Evolutionary conservation across 169 alveolate genomes (phyloP).

Genomic region (Condylostoma magnum): DNA sequence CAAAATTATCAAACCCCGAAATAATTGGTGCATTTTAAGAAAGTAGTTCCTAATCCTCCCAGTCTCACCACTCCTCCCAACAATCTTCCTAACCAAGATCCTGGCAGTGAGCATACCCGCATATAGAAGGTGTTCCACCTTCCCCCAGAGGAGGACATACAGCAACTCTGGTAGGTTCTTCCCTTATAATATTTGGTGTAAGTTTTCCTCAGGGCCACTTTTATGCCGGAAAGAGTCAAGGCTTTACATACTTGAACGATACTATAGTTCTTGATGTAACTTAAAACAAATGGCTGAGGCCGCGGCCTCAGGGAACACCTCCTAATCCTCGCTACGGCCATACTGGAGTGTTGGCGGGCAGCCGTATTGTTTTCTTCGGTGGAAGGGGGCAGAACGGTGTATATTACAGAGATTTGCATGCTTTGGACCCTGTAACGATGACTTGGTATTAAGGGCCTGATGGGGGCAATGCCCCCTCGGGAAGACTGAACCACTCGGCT

Average conservation of each 20-base stretch:
- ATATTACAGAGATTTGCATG: conserved; percentile 81
- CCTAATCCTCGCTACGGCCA: conserved; percentile 90
- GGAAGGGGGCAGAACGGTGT: conserved; percentile 83
- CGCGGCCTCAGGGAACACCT: conserved; percentile 82
- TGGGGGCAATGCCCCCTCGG: conserved; percentile 87
- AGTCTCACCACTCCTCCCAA: too few relatives aligned
- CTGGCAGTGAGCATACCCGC: conserved; percentile 83
- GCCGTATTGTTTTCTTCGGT: conserved; percentile 85
- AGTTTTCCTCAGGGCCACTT: too few relatives aligned
- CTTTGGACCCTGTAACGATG: conserved; percentile 84
- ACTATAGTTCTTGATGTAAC: conserved; percentile 85
- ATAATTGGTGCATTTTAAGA: too few relatives aligned
- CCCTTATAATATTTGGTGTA: conserved; percentile 86
- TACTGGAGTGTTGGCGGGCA: conserved; percentile 84
- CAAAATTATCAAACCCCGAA: too few relatives aligned
- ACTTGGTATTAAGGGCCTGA: conserved; percentile 85
- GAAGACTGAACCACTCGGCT: conserved; percentile 86
- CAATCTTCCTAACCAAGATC: too few relatives aligned
- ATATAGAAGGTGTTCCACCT: conserved; percentile 87
- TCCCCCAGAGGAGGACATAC: conserved; percentile 91
- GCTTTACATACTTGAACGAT: conserved; percentile 84
- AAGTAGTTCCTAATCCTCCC: too few relatives aligned
- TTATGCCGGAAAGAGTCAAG: conserved; percentile 78
- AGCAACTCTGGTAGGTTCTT: conserved; percentile 85
- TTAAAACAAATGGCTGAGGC: conserved; percentile 81